These are phyloP conservation scores for Cadophora luteo-olivacea DNA, from an alignment of 2,329 filamentous ascomycete species.

Conservation along the genomic window DNA sequence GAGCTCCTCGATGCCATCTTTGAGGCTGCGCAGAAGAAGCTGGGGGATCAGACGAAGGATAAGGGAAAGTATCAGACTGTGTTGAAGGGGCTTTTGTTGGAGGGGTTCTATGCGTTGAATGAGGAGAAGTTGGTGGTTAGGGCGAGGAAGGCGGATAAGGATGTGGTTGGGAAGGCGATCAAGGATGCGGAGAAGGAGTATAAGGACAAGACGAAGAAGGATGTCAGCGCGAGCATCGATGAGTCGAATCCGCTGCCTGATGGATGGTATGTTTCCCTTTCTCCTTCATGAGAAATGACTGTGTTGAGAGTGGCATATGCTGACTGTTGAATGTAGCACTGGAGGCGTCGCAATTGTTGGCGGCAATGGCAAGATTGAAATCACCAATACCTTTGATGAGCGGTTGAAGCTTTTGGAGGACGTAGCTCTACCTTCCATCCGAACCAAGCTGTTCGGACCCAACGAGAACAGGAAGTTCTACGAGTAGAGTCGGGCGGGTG, in stretches of 20 bases:
- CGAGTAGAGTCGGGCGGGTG: conserved; percentile 63
- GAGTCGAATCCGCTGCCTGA: conserved; percentile 82
- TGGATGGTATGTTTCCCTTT: conserved; percentile 72
- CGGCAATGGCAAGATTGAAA: conserved; percentile 90
- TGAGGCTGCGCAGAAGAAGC: conserved; percentile 76
- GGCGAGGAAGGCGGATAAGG: conserved; percentile 80
- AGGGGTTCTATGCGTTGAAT: conserved; percentile 87
- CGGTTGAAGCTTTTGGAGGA: conserved; percentile 84
- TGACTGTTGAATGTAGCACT: conserved; percentile 59
- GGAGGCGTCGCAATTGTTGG: conserved; percentile 85
- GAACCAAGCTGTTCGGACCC: conserved; percentile 87
- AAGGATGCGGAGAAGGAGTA: conserved; percentile 81
- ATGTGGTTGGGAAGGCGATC: conserved; percentile 77
- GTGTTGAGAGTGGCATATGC: conserved; percentile 18
- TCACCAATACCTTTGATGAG: conserved; percentile 98
- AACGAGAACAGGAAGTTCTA: conserved; percentile 96
- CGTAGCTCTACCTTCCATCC: conserved; percentile 82
- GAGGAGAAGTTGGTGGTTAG: conserved; percentile 80
- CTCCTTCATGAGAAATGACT: neutral
- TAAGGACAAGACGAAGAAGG: conserved; percentile 76
- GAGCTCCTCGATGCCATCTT: conserved; percentile 91
- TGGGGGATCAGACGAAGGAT: conserved; percentile 71
- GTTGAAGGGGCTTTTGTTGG: conserved; percentile 82
- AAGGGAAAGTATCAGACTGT: conserved; percentile 76
- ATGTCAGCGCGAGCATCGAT: conserved; percentile 74